A percentile compares a stretch with the other conserved stretches of the same genome.
phyloP scores from a whole-genome alignment of 2,329 filamentous ascomycete species.

The Pseudodiploospora longispora region DNA sequence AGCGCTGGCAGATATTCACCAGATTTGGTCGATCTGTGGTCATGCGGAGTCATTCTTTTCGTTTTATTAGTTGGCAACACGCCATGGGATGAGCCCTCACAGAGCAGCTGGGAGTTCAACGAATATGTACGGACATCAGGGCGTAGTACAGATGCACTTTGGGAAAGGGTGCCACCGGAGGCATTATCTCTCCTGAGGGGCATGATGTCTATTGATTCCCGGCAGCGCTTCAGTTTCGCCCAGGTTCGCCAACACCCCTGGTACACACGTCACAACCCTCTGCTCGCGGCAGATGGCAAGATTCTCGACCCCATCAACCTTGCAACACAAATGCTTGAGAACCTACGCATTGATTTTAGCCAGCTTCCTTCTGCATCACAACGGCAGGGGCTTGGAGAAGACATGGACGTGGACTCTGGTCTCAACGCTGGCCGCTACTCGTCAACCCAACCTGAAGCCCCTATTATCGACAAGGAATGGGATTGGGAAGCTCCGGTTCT shows the following conservation, averaged over 20 bases:
- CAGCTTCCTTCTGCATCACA: conserved; percentile 51
- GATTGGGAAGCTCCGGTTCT: conserved; percentile 77
- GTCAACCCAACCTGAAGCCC: conserved; percentile 79
- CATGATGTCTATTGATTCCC: conserved; percentile 79
- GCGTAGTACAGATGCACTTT: conserved; percentile 77
- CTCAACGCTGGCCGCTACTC: conserved; percentile 47
- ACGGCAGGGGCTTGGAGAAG: conserved; percentile 32
- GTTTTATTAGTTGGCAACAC: conserved; percentile 93
- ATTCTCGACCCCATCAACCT: conserved; percentile 72
- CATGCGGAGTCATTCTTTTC: conserved; percentile 94
- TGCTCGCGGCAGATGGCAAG: conserved; percentile 65
- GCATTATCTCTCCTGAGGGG: conserved; percentile 78
- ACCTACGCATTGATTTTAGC: conserved; percentile 79
- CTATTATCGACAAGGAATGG: conserved; percentile 62
- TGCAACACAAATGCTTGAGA: conserved; percentile 92
- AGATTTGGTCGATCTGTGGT: conserved; percentile 90
- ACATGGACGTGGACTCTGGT: conserved; percentile 62
- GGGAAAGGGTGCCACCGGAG: conserved; percentile 66
- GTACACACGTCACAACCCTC: conserved; percentile 78
- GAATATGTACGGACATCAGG: conserved; percentile 77
- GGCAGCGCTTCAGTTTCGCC: conserved; percentile 72
- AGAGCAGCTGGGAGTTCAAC: conserved; percentile 79
- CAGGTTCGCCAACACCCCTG: conserved; percentile 87
- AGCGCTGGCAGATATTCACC: conserved; percentile 58
- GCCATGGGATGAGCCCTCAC: conserved; percentile 90